phyloP scores from a whole-genome alignment of 1,284 basidiomycete genomes.

The Papiliotrema flavescens region DNA sequence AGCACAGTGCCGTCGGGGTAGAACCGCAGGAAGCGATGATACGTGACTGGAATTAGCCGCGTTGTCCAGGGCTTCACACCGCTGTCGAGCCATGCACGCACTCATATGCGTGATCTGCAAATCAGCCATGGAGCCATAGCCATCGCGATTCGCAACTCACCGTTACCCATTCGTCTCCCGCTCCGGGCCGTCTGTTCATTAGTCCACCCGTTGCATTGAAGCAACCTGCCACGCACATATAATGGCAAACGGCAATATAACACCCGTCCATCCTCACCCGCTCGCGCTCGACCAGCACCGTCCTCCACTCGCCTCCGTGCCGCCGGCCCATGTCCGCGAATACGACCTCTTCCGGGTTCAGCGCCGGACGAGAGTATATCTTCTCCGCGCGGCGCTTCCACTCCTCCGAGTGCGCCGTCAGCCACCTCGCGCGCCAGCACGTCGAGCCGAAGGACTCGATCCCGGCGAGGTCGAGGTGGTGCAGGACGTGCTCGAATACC shows the following conservation, averaged over 20 bases:
- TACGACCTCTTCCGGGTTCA: slow-evolving; percentile 32
- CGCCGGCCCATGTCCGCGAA: slow-evolving; percentile 51
- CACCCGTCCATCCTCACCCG: slow-evolving; percentile 78
- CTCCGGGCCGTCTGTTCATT: slow-evolving; percentile 61
- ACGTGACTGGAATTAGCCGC: slow-evolving; percentile 36
- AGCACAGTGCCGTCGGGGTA: slow-evolving; percentile 81
- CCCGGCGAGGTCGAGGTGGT: slow-evolving; percentile 56
- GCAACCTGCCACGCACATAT: slow-evolving; percentile 48
- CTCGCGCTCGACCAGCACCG: slow-evolving; percentile 74
- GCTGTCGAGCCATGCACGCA: slow-evolving; percentile 15
- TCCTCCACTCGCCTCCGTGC: slow-evolving; percentile 65
- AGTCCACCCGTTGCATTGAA: not conserved
- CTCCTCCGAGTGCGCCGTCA: slow-evolving; percentile 63
- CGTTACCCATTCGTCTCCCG: slow-evolving; percentile 77
- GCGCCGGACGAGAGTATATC: slow-evolving; percentile 64
- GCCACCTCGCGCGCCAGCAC: slow-evolving; percentile 65
- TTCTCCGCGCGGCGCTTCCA: slow-evolving; percentile 58
- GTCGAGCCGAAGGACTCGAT: slow-evolving; percentile 72
- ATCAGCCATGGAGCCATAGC: not conserved
- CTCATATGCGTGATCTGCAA: slow-evolving; percentile 45
- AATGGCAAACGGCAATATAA: slow-evolving; percentile 83
- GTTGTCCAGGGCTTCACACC: not conserved
- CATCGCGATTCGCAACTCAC: slow-evolving; percentile 52
- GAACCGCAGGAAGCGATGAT: slow-evolving; percentile 67
- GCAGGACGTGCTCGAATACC: slow-evolving; percentile 64